These are phyloP conservation scores for Cryptococcus sp. DNA, from an alignment of 1,284 basidiomycete species.

Conservation along the genomic window DNA sequence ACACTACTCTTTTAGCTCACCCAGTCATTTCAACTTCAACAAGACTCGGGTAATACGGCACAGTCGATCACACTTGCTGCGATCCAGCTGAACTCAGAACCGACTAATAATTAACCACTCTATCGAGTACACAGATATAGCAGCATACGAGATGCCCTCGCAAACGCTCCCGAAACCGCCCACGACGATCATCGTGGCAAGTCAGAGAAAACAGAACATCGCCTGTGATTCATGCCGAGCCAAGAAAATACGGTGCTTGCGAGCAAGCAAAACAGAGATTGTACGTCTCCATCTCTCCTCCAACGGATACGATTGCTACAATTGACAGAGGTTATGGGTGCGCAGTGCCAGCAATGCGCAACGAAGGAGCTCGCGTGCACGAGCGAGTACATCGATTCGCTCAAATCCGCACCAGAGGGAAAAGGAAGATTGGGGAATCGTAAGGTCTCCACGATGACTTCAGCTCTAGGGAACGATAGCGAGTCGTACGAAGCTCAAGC, in stretches of 20 bases:
- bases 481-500: too few relatives aligned
- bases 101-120: too few relatives aligned
- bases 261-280: constrained; percentile 16
- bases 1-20: too few relatives aligned
- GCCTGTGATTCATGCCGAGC: constrained; percentile 77
- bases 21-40: too few relatives aligned
- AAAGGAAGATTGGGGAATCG: too few relatives aligned
- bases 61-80: too few relatives aligned
- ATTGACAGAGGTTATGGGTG: neutral
- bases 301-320: neutral
- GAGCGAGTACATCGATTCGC: constrained; percentile 42
- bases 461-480: too few relatives aligned
- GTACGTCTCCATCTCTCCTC: constrained; percentile 15
- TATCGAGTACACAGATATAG: too few relatives aligned
- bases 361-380: constrained; percentile 40
- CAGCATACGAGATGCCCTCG: too few relatives aligned
- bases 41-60: too few relatives aligned
- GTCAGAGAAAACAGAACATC: constrained; percentile 71
- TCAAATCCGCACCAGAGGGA: constrained; percentile 2
- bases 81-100: too few relatives aligned
- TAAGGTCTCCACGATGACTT: too few relatives aligned
- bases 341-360: constrained; percentile 44
- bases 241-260: constrained; percentile 45
- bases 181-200: neutral
- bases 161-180: neutral